Evolutionary conservation across 495 filamentous ascomycete species (phyloP).

Genomic region (Cercophora sp.): DNA sequence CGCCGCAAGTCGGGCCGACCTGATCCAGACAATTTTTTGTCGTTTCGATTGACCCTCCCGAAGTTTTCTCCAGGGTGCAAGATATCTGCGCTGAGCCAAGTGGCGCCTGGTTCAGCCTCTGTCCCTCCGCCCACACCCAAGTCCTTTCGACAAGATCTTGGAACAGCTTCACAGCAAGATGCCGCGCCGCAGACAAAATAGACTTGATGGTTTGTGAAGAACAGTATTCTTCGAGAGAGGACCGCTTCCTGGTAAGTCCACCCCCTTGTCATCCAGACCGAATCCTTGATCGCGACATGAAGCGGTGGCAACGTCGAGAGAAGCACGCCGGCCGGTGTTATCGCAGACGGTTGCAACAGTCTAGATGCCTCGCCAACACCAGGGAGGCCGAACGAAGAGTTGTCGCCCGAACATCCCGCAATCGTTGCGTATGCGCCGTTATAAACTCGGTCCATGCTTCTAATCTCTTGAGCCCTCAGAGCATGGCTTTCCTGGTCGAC

Average conservation of each 20-base stretch:
- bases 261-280: constrained; percentile 30
- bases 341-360: background rate
- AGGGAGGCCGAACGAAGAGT: background rate
- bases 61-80: background rate
- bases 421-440: background rate
- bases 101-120: background rate
- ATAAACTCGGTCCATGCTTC: background rate
- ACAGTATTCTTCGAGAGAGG: constrained; percentile 23
- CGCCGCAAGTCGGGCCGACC: background rate
- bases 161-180: background rate
- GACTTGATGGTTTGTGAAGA: constrained; percentile 21
- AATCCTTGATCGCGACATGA: background rate
- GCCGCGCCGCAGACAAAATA: constrained; percentile 21
- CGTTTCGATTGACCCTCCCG: background rate
- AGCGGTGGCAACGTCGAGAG: too few relatives aligned
- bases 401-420: background rate
- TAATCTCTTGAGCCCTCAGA: background rate
- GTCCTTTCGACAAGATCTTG: too few relatives aligned
- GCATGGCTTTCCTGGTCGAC: constrained; percentile 17
- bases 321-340: background rate
- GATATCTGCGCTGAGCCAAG: background rate
- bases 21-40: background rate
- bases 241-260: constrained; percentile 43
- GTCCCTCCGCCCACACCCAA: background rate
- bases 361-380: background rate